phyloP scores from a whole-genome alignment of 352 stramenopile species.

The Phytophthora aleatoria region DNA sequence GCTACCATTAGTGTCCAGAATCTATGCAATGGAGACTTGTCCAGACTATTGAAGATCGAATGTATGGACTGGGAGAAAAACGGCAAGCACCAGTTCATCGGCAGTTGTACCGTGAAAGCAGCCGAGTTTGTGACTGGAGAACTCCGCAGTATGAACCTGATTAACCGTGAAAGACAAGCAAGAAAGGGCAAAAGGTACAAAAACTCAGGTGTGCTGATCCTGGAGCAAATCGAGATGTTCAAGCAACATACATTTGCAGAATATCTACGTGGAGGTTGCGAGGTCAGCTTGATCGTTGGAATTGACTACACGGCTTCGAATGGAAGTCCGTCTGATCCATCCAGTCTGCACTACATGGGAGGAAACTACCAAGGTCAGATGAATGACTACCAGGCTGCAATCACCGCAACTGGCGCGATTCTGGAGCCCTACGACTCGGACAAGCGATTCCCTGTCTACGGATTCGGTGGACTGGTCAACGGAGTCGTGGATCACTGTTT shows the following conservation, averaged over 20 bases:
- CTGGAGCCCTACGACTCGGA: constrained; percentile 82
- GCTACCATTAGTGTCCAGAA: constrained; percentile 64
- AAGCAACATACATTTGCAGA: constrained; percentile 77
- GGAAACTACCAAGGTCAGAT: constrained; percentile 52
- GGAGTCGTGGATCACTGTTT: constrained; percentile 73
- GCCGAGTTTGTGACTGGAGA: constrained; percentile 67
- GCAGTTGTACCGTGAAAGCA: constrained; percentile 53
- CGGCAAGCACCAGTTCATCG: constrained; percentile 74
- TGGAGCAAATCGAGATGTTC: constrained; percentile 65
- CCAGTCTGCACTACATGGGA: constrained; percentile 69
- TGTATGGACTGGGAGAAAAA: constrained; percentile 83
- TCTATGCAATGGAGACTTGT: constrained; percentile 73
- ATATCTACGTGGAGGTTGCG: constrained; percentile 67
- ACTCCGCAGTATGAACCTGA: constrained; percentile 50
- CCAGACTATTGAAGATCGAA: constrained; percentile 63
- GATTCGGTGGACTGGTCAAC: constrained; percentile 77
- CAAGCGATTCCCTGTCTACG: constrained; percentile 77
- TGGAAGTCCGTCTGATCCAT: constrained; percentile 46
- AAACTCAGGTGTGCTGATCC: constrained; percentile 66
- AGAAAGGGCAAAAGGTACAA: constrained; percentile 79
- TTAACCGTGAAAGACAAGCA: constrained; percentile 67
- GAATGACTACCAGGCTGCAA: constrained; percentile 85
- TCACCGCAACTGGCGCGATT: constrained; percentile 66
- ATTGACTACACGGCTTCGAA: constrained; percentile 87
- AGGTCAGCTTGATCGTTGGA: constrained; percentile 79